A percentile compares a stretch with the other conserved stretches of the same genome.
phyloP scores from a whole-genome alignment of 2,329 filamentous ascomycete genomes.

The Lasiodiplodia hormozganensis region DNA sequence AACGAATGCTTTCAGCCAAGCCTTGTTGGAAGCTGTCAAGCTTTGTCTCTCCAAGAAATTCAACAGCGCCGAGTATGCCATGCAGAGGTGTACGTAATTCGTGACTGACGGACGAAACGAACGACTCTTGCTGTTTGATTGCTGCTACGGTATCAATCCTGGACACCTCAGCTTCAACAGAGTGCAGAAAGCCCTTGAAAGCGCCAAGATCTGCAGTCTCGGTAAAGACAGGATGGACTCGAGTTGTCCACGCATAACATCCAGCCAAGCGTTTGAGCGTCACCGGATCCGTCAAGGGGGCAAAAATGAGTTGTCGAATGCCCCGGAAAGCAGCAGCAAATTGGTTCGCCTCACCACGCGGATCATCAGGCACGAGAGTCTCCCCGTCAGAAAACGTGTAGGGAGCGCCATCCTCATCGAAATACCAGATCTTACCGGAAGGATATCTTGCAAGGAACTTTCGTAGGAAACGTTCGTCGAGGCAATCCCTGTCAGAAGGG shows the following conservation, averaged over 20 bases:
- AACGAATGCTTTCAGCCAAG: conserved; percentile 39
- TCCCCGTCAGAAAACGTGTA: conserved; percentile 28
- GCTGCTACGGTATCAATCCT: conserved; percentile 28
- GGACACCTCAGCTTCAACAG: conserved; percentile 29
- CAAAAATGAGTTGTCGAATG: conserved; percentile 32
- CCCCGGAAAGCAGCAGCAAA: conserved; percentile 29
- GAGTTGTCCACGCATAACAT: conserved; percentile 33
- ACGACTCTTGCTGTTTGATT: conserved; percentile 34
- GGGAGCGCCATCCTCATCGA: conserved; percentile 10
- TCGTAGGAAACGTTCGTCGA: conserved; percentile 34
- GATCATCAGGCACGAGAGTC: conserved; percentile 28
- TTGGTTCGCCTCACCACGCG: conserved; percentile 29
- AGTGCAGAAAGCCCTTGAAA: conserved; percentile 32
- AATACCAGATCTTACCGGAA: conserved; percentile 32
- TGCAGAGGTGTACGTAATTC: conserved; percentile 35
- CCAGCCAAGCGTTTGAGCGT: conserved; percentile 33
- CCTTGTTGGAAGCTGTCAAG: conserved; percentile 25
- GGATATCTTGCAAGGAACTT: conserved; percentile 33
- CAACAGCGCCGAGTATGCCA: conserved; percentile 28
- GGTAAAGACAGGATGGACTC: conserved; percentile 31
- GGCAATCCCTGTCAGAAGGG: conserved; percentile 24
- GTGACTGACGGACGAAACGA: conserved; percentile 51
- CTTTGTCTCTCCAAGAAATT: conserved; percentile 34
- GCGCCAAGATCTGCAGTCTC: conserved; percentile 32
- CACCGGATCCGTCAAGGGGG: conserved; percentile 34